Evolutionary conservation across 805 yeast species (phyloP).

Genomic region (Brettanomyces sp.): DNA sequence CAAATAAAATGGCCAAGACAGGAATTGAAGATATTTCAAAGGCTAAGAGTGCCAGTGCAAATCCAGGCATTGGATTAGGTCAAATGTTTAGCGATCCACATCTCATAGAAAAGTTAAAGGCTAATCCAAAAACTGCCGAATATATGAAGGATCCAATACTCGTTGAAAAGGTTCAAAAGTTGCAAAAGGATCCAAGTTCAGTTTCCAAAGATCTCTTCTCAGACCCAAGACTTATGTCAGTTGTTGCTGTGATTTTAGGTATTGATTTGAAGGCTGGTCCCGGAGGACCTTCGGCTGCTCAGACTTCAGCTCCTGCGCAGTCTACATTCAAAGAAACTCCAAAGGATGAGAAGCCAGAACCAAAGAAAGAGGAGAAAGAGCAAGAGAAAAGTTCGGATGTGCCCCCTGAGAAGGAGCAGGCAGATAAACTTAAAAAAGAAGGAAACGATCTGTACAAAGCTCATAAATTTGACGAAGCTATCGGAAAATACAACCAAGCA

Average conservation of each 20-base stretch:
- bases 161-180: slow-evolving; percentile 53
- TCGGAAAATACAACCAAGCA: slow-evolving; percentile 75
- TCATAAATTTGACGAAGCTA: slow-evolving; percentile 88
- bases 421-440: slow-evolving; percentile 66
- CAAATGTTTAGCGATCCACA: slow-evolving; percentile 75
- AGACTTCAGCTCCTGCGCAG: slow-evolving; percentile 12
- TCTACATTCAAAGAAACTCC: background rate
- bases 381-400: slow-evolving; percentile 18
- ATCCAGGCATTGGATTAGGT: slow-evolving; percentile 45
- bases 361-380: slow-evolving; percentile 21
- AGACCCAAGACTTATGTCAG: slow-evolving; percentile 83
- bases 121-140: slow-evolving; percentile 81
- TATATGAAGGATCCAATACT: slow-evolving; percentile 81
- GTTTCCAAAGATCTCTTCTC: slow-evolving; percentile 59
- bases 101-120: slow-evolving; percentile 61
- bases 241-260: slow-evolving; percentile 80
- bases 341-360: slow-evolving; percentile 19
- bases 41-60: slow-evolving; percentile 29
- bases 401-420: slow-evolving; percentile 32
- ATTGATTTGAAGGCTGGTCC: slow-evolving; percentile 40
- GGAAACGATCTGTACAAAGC: slow-evolving; percentile 85
- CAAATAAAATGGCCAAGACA: slow-evolving; percentile 77
- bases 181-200: slow-evolving; percentile 67
- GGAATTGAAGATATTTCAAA: slow-evolving; percentile 67
- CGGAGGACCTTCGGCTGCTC: slow-evolving; percentile 19